These are phyloP conservation scores for Metschnikowia vanudenii DNA, from an alignment of 805 yeast genomes.

Conservation along the genomic window DNA sequence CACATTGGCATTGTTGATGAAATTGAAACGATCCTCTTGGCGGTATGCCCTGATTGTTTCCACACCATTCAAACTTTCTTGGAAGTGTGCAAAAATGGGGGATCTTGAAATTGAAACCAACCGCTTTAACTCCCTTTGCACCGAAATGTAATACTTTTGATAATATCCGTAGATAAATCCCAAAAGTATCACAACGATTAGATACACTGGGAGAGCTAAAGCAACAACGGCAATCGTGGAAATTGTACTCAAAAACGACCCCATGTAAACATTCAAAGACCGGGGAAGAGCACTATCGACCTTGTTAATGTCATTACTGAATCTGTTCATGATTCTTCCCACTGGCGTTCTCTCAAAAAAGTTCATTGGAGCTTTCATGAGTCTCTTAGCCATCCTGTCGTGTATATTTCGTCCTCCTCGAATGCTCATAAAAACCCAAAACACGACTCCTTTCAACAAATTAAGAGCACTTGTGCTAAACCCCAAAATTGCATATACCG, in stretches of 20 bases:
- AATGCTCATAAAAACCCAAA: constrained; percentile 55
- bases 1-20: constrained; percentile 49
- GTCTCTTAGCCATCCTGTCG: constrained; percentile 52
- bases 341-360: constrained; percentile 70
- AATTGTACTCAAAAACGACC: constrained; percentile 42
- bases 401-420: constrained; percentile 57
- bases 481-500: constrained; percentile 56
- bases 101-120: constrained; percentile 68
- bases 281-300: constrained; percentile 59
- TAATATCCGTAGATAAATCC: constrained; percentile 62
- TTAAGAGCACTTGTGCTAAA: constrained; percentile 49
- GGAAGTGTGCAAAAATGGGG: constrained; percentile 54
- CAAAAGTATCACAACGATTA: constrained; percentile 46
- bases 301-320: constrained; percentile 58
- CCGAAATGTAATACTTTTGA: constrained; percentile 77
- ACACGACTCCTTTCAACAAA: constrained; percentile 43
- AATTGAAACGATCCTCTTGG: constrained; percentile 63
- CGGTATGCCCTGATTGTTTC: constrained; percentile 75
- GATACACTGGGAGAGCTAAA: constrained; percentile 52
- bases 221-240: constrained; percentile 55
- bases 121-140: constrained; percentile 65
- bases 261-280: constrained; percentile 48
- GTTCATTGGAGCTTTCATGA: constrained; percentile 59
- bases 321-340: constrained; percentile 64
- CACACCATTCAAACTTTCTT: constrained; percentile 76